phyloP scores from a whole-genome alignment of 2,329 filamentous ascomycete genomes.

The Cladosporium velox region DNA sequence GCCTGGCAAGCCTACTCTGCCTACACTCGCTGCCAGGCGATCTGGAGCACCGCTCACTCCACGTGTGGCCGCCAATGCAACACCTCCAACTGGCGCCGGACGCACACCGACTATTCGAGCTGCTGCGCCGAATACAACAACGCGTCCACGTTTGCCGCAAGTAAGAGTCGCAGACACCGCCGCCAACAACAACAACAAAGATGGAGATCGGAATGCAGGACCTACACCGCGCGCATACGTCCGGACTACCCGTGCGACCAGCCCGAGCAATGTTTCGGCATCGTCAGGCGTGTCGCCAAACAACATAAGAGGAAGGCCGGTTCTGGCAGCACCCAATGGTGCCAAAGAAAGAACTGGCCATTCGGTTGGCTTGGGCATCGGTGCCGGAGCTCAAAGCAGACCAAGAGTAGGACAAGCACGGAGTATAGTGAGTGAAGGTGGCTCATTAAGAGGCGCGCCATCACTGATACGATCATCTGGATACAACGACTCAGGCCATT shows the following conservation, averaged over 20 bases:
- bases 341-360: conserved; percentile 24
- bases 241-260: conserved; percentile 6
- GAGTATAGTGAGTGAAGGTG: conserved; percentile 40
- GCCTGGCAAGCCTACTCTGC: conserved; percentile 69
- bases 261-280: not conserved
- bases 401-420: conserved; percentile 33
- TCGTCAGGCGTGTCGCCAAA: conserved; percentile 5
- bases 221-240: conserved; percentile 1
- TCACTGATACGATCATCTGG: conserved; percentile 40
- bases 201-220: conserved; percentile 18
- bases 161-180: conserved; percentile 15
- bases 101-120: conserved; percentile 36
- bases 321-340: conserved; percentile 21
- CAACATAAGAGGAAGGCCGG: conserved; percentile 9
- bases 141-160: conserved; percentile 10
- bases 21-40: conserved; percentile 65
- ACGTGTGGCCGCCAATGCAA: conserved; percentile 45
- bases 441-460: conserved; percentile 32
- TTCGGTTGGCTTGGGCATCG: conserved; percentile 25
- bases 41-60: conserved; percentile 61
- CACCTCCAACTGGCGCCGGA: conserved; percentile 31
- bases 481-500: conserved; percentile 33
- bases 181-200: not conserved
- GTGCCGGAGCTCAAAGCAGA: conserved; percentile 15
- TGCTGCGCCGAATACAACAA: conserved; percentile 1